Evolutionary conservation across 2,329 filamentous ascomycete species (phyloP).

Genomic region (Fusarium dimerum): DNA sequence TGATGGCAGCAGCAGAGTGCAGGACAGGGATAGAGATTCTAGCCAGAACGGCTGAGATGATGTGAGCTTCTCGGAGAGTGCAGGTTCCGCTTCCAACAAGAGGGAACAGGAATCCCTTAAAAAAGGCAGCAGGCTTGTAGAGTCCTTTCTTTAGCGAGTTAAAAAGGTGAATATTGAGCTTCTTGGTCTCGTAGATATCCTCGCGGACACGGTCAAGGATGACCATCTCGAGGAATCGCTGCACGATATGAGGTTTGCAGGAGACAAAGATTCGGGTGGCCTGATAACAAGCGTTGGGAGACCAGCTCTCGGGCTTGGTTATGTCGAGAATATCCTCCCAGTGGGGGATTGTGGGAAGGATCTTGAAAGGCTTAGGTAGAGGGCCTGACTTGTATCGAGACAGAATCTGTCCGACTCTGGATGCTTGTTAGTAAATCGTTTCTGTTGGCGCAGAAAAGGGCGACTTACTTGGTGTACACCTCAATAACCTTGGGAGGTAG

Average conservation of each 20-base stretch:
- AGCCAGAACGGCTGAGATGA: constrained; percentile 82
- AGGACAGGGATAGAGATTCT: constrained; percentile 86
- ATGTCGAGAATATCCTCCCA: constrained; percentile 88
- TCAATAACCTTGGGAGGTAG: constrained; percentile 90
- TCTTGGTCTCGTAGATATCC: constrained; percentile 91
- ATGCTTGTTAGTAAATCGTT: constrained; percentile 11
- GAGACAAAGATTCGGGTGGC: constrained; percentile 93
- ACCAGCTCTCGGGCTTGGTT: constrained; percentile 75
- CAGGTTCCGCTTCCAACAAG: constrained; percentile 84
- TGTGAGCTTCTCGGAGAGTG: constrained; percentile 87
- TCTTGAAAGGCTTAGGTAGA: constrained; percentile 96
- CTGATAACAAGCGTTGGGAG: constrained; percentile 79
- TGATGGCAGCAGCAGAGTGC: constrained; percentile 88
- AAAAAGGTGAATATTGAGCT: constrained; percentile 94
- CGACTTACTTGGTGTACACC: constrained; percentile 79
- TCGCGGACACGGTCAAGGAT: constrained; percentile 89
- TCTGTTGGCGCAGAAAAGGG: too few relatives aligned
- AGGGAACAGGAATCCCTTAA: constrained; percentile 94
- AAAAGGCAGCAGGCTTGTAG: constrained; percentile 94
- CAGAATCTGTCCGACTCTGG: constrained; percentile 79
- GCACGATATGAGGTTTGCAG: constrained; percentile 74
- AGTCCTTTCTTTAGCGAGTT: constrained; percentile 87
- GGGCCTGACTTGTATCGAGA: constrained; percentile 96
- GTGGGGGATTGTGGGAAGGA: constrained; percentile 84
- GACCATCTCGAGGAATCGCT: constrained; percentile 83